Conservation (phyloP, 805 yeast genomes). For the Ogataea neopini region DNA sequence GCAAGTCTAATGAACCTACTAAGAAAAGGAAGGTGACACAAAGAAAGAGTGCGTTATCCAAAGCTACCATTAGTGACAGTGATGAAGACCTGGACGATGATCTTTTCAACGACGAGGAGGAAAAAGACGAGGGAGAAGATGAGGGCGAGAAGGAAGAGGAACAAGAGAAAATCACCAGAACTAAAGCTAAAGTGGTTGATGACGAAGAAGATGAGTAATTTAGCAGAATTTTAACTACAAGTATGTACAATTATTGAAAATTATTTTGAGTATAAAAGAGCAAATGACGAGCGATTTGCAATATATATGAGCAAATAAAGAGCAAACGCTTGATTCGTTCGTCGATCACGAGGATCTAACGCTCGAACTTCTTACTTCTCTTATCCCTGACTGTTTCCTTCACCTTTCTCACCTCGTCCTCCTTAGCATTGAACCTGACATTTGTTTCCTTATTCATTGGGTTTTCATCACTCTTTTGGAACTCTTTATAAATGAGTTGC, state of each 20-base stretch:
- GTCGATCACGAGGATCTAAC: constrained; percentile 9
- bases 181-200: constrained; percentile 22
- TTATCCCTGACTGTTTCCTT: constrained; percentile 32
- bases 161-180: constrained; percentile 15
- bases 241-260: constrained; percentile 5
- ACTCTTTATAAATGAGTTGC: constrained; percentile 73
- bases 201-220: constrained; percentile 26
- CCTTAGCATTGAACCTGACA: constrained; percentile 62
- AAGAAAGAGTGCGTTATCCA: constrained; percentile 26
- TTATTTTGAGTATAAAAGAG: background rate
- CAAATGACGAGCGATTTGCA: background rate
- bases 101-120: constrained; percentile 14
- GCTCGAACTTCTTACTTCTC: constrained; percentile 35
- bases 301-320: background rate
- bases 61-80: constrained; percentile 34
- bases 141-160: constrained; percentile 7
- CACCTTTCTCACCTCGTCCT: constrained; percentile 46
- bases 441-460: constrained; percentile 81
- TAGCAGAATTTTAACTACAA: background rate
- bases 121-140: constrained; percentile 4
- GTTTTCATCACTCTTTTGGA: constrained; percentile 76
- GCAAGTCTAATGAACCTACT: constrained; percentile 4
- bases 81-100: constrained; percentile 32
- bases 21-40: constrained; percentile 10
- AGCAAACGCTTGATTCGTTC: background rate